Evolutionary conservation across 768 basidiomycete species (phyloP).

Genomic region (Auricularia sp.): DNA sequence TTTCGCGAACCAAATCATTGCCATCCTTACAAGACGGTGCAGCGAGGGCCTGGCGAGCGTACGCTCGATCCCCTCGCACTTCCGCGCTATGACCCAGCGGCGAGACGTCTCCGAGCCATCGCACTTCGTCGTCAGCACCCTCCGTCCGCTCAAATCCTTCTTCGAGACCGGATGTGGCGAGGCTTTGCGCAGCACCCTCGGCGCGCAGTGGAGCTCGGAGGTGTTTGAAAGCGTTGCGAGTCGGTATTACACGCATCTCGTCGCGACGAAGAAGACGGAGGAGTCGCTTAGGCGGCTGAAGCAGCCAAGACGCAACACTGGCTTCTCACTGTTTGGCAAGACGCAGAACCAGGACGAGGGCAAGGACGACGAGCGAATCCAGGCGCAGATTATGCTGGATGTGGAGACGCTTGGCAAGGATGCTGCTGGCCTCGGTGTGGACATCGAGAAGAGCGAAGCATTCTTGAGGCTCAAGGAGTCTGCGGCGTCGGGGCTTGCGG

Average conservation of each 20-base stretch:
- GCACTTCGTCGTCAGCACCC: constrained; percentile 72
- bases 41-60: constrained; percentile 79
- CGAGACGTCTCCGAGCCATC: constrained; percentile 69
- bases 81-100: constrained; percentile 74
- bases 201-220: constrained; percentile 39
- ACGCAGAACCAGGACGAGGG: constrained; percentile 48
- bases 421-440: constrained; percentile 57
- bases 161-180: constrained; percentile 51
- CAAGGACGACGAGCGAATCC: constrained; percentile 83
- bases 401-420: constrained; percentile 78
- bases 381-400: constrained; percentile 76
- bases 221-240: constrained; percentile 67
- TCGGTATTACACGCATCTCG: constrained; percentile 71
- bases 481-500: constrained; percentile 6
- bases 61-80: constrained; percentile 81
- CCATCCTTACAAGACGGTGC: constrained; percentile 69
- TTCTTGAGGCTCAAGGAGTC: constrained; percentile 38
- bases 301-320: constrained; percentile 61
- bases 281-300: constrained; percentile 79
- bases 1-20: constrained; percentile 53
- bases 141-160: constrained; percentile 70
- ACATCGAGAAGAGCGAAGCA: constrained; percentile 40
- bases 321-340: constrained; percentile 73
- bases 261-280: constrained; percentile 85
- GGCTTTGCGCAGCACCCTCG: constrained; percentile 52